phyloP scores from a whole-genome alignment of 192 early-diverging fungal genomes.

The Helicostylum pulchrum region DNA sequence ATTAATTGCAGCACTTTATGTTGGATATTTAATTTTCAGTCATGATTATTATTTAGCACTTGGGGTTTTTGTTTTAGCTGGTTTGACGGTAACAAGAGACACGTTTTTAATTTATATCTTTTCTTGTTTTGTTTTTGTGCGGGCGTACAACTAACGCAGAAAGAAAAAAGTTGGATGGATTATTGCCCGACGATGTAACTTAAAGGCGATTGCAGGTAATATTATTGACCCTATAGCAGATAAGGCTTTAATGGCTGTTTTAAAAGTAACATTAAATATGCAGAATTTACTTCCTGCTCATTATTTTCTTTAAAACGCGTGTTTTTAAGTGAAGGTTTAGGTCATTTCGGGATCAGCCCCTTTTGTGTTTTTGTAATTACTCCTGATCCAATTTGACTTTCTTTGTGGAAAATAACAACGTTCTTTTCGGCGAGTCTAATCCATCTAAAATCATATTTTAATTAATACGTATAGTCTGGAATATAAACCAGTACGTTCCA shows the following conservation, averaged over 20 bases:
- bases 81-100: not conserved
- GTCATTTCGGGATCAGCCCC: too few species aligned
- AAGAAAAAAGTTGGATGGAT: slow-evolving; percentile 66
- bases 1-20: slow-evolving; percentile 75
- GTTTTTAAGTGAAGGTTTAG: too few species aligned
- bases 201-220: slow-evolving; percentile 82
- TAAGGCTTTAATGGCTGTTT: slow-evolving; percentile 87
- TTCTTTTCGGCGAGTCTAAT: too few species aligned
- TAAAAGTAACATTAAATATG: slow-evolving; percentile 74
- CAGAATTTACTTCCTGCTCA: slow-evolving; percentile 75
- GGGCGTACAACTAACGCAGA: not conserved
- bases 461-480: too few species aligned
- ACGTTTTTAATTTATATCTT: not conserved
- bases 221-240: slow-evolving; percentile 95
- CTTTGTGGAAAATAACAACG: too few species aligned
- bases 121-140: too few species aligned
- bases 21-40: slow-evolving; percentile 85
- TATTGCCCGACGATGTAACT: slow-evolving; percentile 83
- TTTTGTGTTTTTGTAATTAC: too few species aligned
- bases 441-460: too few species aligned
- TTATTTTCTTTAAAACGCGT: too few species aligned
- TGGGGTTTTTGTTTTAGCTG: slow-evolving; percentile 70
- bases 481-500: too few species aligned
- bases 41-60: slow-evolving; percentile 70
- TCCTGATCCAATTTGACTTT: too few species aligned